Percentiles rank a stretch among this genome's conserved stretches.
Conservation (phyloP, 2,329 filamentous ascomycete genomes). For the Xylaria multiplex region DNA sequence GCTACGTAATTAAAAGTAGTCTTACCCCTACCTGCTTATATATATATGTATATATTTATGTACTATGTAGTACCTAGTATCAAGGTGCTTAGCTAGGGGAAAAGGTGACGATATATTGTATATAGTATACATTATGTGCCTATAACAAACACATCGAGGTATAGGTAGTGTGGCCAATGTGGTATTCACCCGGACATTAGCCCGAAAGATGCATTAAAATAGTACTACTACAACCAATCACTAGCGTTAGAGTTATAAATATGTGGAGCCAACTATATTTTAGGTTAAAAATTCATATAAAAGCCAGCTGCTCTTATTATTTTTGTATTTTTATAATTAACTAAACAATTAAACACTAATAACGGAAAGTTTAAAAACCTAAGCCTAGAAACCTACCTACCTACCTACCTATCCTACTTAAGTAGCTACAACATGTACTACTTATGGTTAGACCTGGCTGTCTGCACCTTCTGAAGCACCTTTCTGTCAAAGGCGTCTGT, state of each 20-base stretch:
- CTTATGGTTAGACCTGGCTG: too few species aligned
- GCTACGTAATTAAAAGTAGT: background rate
- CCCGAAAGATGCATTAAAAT: slow-evolving; percentile 13
- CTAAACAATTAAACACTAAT: slow-evolving; percentile 18
- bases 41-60: too few species aligned
- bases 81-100: too few species aligned
- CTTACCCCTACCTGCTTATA: too few species aligned
- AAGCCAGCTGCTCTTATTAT: slow-evolving; percentile 14
- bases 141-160: too few species aligned
- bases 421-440: background rate
- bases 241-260: slow-evolving; percentile 1
- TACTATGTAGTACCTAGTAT: too few species aligned
- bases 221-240: slow-evolving; percentile 10
- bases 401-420: too few species aligned
- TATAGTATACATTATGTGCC: too few species aligned
- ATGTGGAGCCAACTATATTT: slow-evolving; percentile 13
- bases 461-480: background rate
- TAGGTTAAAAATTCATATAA: slow-evolving; percentile 28
- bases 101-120: too few species aligned
- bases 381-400: slow-evolving; percentile 8
- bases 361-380: slow-evolving; percentile 12
- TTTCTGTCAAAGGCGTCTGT: background rate
- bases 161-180: background rate
- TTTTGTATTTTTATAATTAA: slow-evolving; percentile 6
- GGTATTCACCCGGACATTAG: slow-evolving; percentile 26